Percentiles rank a stretch among this genome's conserved stretches.
These are phyloP conservation scores for Lumnitzera racemosa DNA, from an alignment of 345 rosid genomes.

Conservation along the genomic window DNA sequence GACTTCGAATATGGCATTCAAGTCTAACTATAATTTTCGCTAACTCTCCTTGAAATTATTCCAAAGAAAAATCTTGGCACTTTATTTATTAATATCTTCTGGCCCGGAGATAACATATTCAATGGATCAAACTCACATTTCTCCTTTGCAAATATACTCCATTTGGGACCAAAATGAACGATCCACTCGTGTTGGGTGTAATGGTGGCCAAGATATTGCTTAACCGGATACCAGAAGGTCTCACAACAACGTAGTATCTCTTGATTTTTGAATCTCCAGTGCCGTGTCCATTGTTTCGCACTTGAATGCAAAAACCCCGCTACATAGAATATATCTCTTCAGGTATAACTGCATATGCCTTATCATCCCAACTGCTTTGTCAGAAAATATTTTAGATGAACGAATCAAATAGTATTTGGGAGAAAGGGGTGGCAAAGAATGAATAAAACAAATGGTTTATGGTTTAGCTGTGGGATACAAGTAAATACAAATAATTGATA, in stretches of 20 bases:
- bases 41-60: no score
- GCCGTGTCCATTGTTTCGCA: conserved; percentile 5
- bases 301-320: conserved; percentile 12
- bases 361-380: conserved; percentile 13
- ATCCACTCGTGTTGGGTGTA: conserved; percentile 10
- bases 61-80: no score
- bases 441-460: no score
- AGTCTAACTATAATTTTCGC: no score
- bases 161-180: conserved; percentile 14
- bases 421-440: no score
- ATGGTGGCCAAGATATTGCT: conserved; percentile 12
- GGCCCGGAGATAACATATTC: conserved; percentile 14
- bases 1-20: no score
- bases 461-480: no score
- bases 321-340: conserved; percentile 15
- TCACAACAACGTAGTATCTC: conserved; percentile 8
- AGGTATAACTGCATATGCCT: conserved; percentile 10
- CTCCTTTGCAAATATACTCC: conserved; percentile 5
- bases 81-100: conserved; percentile 8
- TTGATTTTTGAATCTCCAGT: conserved; percentile 9
- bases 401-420: no score
- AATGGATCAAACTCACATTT: conserved; percentile 14
- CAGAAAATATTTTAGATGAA: no score
- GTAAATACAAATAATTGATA: no score
- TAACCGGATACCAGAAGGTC: conserved; percentile 1